Base-by-base conservation (phyloP, 768 basidiomycete genomes). In the Nidula microcarpa region DNA sequence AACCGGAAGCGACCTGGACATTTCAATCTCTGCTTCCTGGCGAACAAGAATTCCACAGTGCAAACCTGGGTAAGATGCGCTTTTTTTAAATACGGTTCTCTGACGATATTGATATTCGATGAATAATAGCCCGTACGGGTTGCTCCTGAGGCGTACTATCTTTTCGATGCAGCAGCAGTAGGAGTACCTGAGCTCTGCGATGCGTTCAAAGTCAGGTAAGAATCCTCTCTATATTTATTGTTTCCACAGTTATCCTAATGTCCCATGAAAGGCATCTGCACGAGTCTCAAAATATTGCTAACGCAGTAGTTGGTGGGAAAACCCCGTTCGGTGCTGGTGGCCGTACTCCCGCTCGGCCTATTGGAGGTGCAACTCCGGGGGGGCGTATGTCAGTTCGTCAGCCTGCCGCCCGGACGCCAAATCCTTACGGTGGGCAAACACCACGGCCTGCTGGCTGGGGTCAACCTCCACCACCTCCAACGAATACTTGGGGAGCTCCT, bases 151-250 rank as follows among this genome's bases (percentile, higher is more conserved):
- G 89, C 89, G 5, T 97, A 94, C 65, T 89, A 88, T 64, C 80
- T 98, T 14, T 93, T 92, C 61, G 92, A 94, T 58, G 91, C 92
- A 5, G 84, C 92, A 45, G 91, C 93, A 23, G 86, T 91, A 6
- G 94, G 92, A 36, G 92, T 98, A 23, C 86, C 91, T 4, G 94
- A 97, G 67, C 73, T 98, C 4, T 97, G 96, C 58, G 95, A 98
- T 66, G 94, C 95, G 16, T 98, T 98, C 84, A 98, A 98, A 84
- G 84, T 91, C 63, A 71, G 86, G 86, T 86, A 61, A 60, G 77
- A 61, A 50, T 13, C 36, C 33, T 49, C 10, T 49, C 43, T n/a
- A 39, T 41, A 30, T 16, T 7, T 4, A 33, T 52, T 16, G 13
- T 35, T 2, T 34, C 35, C 13, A 2, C 9, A 5, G 43, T 8